These are phyloP conservation scores for Austroboletus niveus DNA, from an alignment of 1,284 basidiomycete genomes.

Conservation along the genomic window DNA sequence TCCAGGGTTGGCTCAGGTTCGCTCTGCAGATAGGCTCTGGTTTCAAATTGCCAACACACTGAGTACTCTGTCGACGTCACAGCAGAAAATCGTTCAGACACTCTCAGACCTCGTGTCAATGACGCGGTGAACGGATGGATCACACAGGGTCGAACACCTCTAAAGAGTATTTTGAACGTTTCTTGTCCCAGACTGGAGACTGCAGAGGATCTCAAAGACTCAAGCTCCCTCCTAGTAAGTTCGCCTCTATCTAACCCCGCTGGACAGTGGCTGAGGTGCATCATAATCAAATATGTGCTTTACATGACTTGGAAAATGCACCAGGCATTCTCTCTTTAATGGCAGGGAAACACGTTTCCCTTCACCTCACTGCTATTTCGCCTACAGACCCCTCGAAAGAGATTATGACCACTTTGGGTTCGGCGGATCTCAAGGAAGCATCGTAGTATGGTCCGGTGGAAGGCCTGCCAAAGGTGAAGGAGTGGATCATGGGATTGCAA, in stretches of 20 bases:
- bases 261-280: background rate
- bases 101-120: background rate
- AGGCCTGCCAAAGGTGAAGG: background rate
- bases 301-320: slow-evolving; percentile 5
- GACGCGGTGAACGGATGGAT: background rate
- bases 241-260: background rate
- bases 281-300: background rate
- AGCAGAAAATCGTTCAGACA: background rate
- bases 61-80: background rate
- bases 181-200: background rate
- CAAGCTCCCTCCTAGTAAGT: background rate
- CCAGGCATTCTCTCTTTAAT: slow-evolving; percentile 1
- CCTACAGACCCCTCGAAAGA: background rate
- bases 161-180: background rate
- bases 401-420: background rate
- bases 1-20: no score
- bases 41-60: no score
- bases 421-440: background rate
- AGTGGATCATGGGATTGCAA: slow-evolving; percentile 2
- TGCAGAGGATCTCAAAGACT: background rate
- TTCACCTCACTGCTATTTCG: slow-evolving; percentile 8
- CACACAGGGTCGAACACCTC: background rate
- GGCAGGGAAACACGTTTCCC: slow-evolving; percentile 4
- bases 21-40: no score
- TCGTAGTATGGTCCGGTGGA: background rate